A percentile compares a stretch with the other conserved stretches of the same genome.
phyloP scores from a whole-genome alignment of 805 yeast genomes.

The Danielia reshetovae region DNA sequence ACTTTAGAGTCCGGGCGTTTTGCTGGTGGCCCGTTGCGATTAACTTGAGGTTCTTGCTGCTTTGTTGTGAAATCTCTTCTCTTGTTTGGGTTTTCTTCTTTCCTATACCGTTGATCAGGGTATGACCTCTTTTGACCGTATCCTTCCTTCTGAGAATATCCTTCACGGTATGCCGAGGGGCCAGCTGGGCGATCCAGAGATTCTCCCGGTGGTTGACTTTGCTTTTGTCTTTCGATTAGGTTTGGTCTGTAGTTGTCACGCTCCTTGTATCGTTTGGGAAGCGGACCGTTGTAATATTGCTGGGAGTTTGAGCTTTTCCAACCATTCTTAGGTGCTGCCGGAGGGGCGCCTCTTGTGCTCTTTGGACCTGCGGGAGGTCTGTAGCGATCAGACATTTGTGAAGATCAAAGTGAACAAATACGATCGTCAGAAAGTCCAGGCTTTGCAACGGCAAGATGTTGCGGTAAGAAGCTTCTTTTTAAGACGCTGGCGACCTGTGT shows the following conservation, averaged over 20 bases:
- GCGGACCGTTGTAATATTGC: constrained; percentile 7
- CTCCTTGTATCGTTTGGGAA: constrained; percentile 11
- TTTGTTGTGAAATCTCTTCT: constrained; percentile 1
- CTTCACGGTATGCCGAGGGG: constrained; percentile 9
- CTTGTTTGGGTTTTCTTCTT: constrained; percentile 1
- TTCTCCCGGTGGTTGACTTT: not conserved
- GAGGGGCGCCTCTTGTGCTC: constrained; percentile 12
- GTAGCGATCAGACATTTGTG: constrained; percentile 19
- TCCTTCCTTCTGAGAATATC: not conserved
- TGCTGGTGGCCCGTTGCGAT: not conserved
- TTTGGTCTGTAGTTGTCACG: constrained; percentile 16
- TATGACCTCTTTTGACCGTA: not conserved
- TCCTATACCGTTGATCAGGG: not conserved
- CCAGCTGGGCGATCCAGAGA: constrained; percentile 11
- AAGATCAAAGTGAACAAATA: too few species aligned
- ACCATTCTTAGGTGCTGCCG: constrained; percentile 5
- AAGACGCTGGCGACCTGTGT: too few species aligned
- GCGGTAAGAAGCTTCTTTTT: too few species aligned
- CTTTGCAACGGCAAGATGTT: too few species aligned
- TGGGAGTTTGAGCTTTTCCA: constrained; percentile 9
- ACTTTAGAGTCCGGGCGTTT: not conserved
- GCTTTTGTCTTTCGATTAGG: constrained; percentile 3
- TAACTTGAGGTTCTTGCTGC: not conserved
- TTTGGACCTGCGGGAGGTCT: constrained; percentile 19
- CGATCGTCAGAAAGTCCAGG: too few species aligned